Conservation (phyloP, 164 flowering plant genomes). For the Macadamia integrifolia region DNA sequence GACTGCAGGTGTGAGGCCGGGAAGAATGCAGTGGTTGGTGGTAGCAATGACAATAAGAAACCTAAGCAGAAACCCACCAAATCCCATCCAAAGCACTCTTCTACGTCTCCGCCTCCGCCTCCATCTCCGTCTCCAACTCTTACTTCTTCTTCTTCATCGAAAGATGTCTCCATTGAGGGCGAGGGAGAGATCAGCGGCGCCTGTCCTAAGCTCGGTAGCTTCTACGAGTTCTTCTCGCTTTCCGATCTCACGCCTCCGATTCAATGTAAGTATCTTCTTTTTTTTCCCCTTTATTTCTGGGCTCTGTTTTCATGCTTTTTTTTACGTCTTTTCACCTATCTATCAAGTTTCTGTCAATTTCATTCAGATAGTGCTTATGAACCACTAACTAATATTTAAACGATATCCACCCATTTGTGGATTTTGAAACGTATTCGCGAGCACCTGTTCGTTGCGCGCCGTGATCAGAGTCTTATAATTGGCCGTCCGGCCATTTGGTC, state of each 20-base stretch:
- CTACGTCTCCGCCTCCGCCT: constrained; percentile 9
- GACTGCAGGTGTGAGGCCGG: constrained; percentile 30
- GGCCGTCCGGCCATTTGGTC: too few species aligned
- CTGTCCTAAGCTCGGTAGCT: constrained; percentile 70
- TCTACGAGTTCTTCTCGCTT: constrained; percentile 95
- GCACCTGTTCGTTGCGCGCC: too few species aligned
- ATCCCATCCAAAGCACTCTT: constrained; percentile 15
- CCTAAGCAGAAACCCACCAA: constrained; percentile 27
- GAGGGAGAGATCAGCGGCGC: constrained; percentile 77
- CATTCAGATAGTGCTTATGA: too few species aligned
- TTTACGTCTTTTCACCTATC: too few species aligned
- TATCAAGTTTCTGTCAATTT: too few species aligned
- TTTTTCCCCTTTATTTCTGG: too few species aligned
- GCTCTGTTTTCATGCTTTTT: too few species aligned
- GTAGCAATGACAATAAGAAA: constrained; percentile 32
- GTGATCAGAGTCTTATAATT: too few species aligned
- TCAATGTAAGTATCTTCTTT: constrained; percentile 46
- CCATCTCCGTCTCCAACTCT: not conserved
- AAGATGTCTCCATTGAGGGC: constrained; percentile 36
- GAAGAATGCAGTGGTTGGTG: constrained; percentile 23
- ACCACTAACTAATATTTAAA: too few species aligned
- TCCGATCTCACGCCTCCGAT: constrained; percentile 89
- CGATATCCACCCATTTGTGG: too few species aligned
- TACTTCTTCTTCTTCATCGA: constrained; percentile 3
- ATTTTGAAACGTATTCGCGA: too few species aligned